Base-by-base conservation (phyloP, 2,329 filamentous ascomycete genomes). In the Aspergillus arachidicola region DNA sequence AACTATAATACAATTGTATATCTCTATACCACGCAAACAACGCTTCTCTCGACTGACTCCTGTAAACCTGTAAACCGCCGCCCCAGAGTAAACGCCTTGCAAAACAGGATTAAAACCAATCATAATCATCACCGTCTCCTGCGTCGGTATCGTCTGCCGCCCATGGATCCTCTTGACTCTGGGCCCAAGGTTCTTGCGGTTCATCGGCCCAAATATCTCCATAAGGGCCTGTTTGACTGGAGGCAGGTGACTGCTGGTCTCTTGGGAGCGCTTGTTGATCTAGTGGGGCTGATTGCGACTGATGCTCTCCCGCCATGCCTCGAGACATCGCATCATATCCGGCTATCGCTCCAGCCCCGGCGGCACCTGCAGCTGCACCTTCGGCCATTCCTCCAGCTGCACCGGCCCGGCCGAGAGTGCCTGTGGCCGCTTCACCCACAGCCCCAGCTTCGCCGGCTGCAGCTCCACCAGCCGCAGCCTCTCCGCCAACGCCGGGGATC, bases 321-420 rank as follows among this genome's bases (percentile, higher is more conserved):
- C 85, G 74, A 64, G 86, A 84, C 85, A 89, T 86, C 5, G 86
- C 86, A 72, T 89, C 87, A 68, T 87, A 88, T 4, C 86, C 87
- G 38, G 86, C 87, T 78, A 89, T 84, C 1, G 85, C 83, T 7
- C 86, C 87, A 6, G 85, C 86, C 6, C 86, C 84, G 32, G 80
- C 80, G 43, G 75, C 81, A 19, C 82, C 81, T 60, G 83, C 82
- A 41, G 78, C 78, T 55, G 73, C 72, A 38, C 77, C 78, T 55
- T 74, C 76, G 46, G 69, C 71, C 58, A 75, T 72, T 6, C 79
- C 78, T 12, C 80, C 81, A 41, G 78, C 81, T 38, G 72, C 78
- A 32, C 78, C 79, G n/a, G 74, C 78, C 54, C 72, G 72, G 28
- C 75, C 74, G 60, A 74, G 61, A 16, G 74, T 77, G 19, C 76